Evolutionary conservation across 352 stramenopile species (phyloP), one percentile per base, ranked within the genome.

Genomic region (Pythium folliculosum): DNA sequence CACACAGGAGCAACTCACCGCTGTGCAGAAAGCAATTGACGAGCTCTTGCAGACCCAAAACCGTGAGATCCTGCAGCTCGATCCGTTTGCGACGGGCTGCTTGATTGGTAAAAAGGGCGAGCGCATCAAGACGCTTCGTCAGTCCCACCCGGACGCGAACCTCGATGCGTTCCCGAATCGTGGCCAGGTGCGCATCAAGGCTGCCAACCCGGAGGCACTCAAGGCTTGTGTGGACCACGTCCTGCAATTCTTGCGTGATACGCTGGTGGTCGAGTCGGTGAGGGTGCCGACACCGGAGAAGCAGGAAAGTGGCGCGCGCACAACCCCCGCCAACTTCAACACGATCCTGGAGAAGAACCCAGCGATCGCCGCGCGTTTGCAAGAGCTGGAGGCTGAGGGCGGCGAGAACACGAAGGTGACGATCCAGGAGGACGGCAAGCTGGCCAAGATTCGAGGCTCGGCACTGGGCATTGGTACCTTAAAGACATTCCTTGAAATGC

Each of bases 51-150:
- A 92, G 71, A 92, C 82, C n/a, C 72, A 88, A 60, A 81, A 91
- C 63, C 83, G 84, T n/a, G 76, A 88, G n/a, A 64, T 94, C 13
- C 53, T 94, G 58, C 80, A 91, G 50, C 67, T 94, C 8, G 86
- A 94, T 65, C 74, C 83, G 13, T 92, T 94, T 56, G 76, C 86
- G 2, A 83, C 78, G 3, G 79, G 80, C 1, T 91, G 84, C 40
- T 69, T 94, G 55, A 94, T 94, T 23, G 86, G 86, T 10, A 90
- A 89, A 48, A 94, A 94, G 70, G 86, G 86, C 35, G 86, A 94
- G 56, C 81, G 84, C 43, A 94, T 94, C 54, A 91, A 91, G 48
- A 48, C 82, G 16, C 67, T 94, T 60, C 86, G 86, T 25, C 69
- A 77, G 57, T 77, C 71, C 43, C 81, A 91, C 60, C 83, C 81